A percentile compares a stretch with the other conserved stretches of the same genome.
Evolutionary conservation across 2,329 filamentous ascomycete species (phyloP).

Genomic region (Neonectria neomacrospora): DNA sequence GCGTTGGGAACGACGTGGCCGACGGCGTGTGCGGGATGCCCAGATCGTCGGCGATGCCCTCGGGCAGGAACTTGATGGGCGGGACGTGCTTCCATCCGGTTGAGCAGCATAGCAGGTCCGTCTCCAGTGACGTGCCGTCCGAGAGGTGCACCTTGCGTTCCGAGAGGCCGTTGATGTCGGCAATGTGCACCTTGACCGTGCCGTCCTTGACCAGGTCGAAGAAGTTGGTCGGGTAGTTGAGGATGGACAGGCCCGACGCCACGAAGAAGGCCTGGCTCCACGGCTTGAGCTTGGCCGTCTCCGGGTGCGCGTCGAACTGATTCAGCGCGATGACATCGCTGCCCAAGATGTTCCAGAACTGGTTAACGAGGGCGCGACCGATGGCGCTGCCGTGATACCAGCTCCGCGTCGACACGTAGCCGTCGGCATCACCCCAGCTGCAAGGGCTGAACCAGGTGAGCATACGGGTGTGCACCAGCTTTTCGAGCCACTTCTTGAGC

Average conservation of each 20-base stretch:
- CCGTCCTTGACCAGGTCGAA: constrained; percentile 62
- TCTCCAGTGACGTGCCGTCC: constrained; percentile 57
- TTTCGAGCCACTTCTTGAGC: constrained; percentile 69
- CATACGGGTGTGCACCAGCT: constrained; percentile 63
- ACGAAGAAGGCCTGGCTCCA: constrained; percentile 58
- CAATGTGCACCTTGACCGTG: constrained; percentile 60
- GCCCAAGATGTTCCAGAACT: constrained; percentile 61
- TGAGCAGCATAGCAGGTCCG: constrained; percentile 64
- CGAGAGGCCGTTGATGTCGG: constrained; percentile 57
- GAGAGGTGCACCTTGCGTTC: constrained; percentile 61
- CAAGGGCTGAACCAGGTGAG: constrained; percentile 75
- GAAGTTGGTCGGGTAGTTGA: constrained; percentile 63
- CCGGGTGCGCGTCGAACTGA: constrained; percentile 56
- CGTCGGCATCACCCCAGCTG: constrained; percentile 69
- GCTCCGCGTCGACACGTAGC: constrained; percentile 57
- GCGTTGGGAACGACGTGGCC: constrained; percentile 42
- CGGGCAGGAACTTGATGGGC: constrained; percentile 63
- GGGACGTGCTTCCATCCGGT: constrained; percentile 69
- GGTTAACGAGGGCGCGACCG: constrained; percentile 59
- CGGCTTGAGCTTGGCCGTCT: constrained; percentile 54
- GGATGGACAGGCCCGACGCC: constrained; percentile 62
- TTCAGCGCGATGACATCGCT: constrained; percentile 59
- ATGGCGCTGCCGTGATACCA: constrained; percentile 64
- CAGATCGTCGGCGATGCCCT: constrained; percentile 57
- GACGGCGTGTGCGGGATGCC: constrained; percentile 58